A percentile compares a stretch with the other conserved stretches of the same genome.
These are phyloP conservation scores for Excoecaria cochinchinensis DNA, from an alignment of 345 rosid species.

Conservation along the genomic window DNA sequence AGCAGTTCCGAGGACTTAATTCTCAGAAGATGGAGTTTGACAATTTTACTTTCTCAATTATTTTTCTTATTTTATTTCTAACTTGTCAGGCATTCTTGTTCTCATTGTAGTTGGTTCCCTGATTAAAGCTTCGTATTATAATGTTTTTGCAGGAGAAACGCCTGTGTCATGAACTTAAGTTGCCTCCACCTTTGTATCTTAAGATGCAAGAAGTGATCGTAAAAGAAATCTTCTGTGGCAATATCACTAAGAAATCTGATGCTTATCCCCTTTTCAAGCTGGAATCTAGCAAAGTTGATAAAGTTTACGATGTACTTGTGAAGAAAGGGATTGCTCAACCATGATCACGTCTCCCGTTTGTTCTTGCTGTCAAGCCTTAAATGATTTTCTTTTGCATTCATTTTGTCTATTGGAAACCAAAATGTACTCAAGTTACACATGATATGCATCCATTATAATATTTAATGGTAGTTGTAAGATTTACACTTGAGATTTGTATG, in stretches of 20 bases:
- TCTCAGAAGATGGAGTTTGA: background rate
- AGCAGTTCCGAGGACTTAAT: background rate
- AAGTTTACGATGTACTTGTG: constrained; percentile 90
- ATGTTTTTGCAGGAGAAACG: constrained; percentile 75
- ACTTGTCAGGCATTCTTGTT: background rate
- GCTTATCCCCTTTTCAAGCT: constrained; percentile 76
- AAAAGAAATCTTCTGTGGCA: constrained; percentile 72
- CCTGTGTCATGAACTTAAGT: constrained; percentile 64
- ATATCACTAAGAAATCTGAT: constrained; percentile 66
- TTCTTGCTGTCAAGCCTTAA: no score
- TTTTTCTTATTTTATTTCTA: background rate
- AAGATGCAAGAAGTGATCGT: constrained; percentile 84
- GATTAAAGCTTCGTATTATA: constrained; percentile 1
- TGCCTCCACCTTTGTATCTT: constrained; percentile 76
- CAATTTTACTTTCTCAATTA: background rate
- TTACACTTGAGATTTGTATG: no score
- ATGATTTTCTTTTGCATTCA: no score
- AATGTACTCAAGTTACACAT: no score
- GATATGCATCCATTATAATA: no score
- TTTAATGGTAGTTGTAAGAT: no score
- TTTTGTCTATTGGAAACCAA: no score
- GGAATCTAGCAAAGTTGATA: constrained; percentile 73
- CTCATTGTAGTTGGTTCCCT: background rate
- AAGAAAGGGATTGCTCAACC: constrained; percentile 85
- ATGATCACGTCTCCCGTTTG: constrained; percentile 11